Conservation (phyloP, 23 red algal species). For the Gracilaria gracilis region DNA sequence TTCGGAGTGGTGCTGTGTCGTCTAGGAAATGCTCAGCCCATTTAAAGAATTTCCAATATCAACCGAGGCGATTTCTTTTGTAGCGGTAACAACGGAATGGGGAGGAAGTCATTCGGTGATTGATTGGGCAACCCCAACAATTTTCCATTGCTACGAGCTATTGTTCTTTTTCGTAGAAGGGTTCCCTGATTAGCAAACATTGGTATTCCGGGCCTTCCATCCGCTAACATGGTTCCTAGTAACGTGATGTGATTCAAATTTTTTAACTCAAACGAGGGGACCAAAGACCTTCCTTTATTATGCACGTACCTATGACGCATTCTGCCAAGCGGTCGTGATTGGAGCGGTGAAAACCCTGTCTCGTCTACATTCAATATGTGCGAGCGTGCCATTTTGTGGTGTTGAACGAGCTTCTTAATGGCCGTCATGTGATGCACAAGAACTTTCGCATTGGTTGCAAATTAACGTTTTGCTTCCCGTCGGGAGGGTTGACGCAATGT, state of each 20-base stretch:
- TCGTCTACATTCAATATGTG: conserved; percentile 34
- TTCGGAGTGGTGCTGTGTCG: not conserved
- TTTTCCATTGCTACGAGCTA: not conserved
- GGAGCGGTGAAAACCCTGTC: not conserved
- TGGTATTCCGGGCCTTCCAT: not conserved
- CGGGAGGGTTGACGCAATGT: not conserved
- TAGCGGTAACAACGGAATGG: not conserved
- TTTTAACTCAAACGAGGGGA: not conserved
- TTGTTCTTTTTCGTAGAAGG: not conserved
- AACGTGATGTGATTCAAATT: conserved; percentile 11
- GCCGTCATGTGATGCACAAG: not conserved
- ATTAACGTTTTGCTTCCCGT: not conserved
- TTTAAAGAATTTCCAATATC: not conserved
- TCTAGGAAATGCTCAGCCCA: conserved; percentile 24
- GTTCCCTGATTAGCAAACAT: not conserved
- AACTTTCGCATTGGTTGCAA: conserved; percentile 8
- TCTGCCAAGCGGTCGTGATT: not conserved
- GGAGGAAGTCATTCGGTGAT: not conserved
- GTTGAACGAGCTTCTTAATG: not conserved
- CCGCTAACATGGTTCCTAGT: not conserved
- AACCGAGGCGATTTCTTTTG: conserved; percentile 6
- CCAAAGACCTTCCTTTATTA: not conserved
- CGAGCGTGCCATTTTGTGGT: not conserved
- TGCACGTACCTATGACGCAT: not conserved
- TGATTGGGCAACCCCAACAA: not conserved